These are phyloP conservation scores for Diospyros lotus DNA, from an alignment of 148 eudicot genomes.

Conservation along the genomic window DNA sequence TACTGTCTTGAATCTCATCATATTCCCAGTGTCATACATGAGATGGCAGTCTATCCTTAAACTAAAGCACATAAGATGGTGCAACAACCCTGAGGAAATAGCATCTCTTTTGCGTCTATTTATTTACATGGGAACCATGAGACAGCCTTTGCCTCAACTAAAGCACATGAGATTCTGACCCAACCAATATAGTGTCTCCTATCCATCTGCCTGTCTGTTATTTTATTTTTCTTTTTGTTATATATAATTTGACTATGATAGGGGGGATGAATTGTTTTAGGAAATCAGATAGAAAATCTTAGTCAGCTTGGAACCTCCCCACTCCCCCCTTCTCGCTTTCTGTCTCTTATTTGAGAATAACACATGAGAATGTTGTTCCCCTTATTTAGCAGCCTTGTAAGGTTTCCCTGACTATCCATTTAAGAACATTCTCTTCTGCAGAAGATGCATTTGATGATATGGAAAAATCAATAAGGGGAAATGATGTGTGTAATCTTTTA, in stretches of 20 bases:
- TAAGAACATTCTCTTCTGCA: no score
- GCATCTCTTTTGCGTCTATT: neutral
- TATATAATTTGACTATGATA: neutral
- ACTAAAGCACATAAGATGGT: no score
- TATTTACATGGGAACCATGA: neutral
- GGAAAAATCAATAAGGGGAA: no score
- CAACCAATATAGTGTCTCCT: neutral
- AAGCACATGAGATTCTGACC: no score
- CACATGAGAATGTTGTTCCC: neutral
- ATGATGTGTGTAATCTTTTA: no score
- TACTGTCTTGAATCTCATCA: no score
- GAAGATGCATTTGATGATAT: no score
- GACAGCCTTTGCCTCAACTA: no score
- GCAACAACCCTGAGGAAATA: neutral
- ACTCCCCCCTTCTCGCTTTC: no score
- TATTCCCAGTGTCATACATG: no score
- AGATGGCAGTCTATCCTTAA: no score
- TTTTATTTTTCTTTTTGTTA: neutral
- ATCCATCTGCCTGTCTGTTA: neutral
- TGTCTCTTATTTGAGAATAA: neutral
- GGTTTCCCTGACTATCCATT: no score
- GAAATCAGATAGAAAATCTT: neutral
- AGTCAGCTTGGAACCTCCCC: neutral
- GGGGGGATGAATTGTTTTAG: neutral
- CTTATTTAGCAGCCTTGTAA: neutral